Percentiles rank a stretch among this genome's conserved stretches.
Conservation (phyloP, 495 filamentous ascomycete genomes). For the Trichoderma erinaceum region DNA sequence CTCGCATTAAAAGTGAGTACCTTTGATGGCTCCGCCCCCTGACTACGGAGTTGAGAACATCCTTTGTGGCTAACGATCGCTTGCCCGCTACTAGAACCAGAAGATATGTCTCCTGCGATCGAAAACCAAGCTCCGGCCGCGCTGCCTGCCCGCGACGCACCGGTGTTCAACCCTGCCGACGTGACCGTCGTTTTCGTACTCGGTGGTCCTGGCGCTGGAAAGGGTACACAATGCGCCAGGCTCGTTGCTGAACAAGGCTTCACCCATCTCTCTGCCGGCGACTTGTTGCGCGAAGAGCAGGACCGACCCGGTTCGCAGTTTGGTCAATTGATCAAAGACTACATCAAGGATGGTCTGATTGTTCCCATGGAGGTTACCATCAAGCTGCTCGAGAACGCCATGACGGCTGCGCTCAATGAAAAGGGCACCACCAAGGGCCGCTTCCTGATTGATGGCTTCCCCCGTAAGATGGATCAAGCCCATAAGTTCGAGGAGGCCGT, state of each 20-base stretch:
- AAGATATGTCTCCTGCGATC: conserved; percentile 31
- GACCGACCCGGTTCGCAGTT: conserved; percentile 76
- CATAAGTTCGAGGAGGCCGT: conserved; percentile 86
- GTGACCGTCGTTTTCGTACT: conserved; percentile 88
- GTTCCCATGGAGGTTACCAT: conserved; percentile 99
- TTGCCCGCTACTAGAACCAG: conserved; percentile 6
- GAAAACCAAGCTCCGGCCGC: conserved; percentile 20
- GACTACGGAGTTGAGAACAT: not conserved
- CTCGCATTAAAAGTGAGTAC: conserved; percentile 28
- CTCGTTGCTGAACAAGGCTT: conserved; percentile 89
- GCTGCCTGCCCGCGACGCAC: conserved; percentile 47
- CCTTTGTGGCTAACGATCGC: not conserved
- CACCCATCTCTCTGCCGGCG: conserved; percentile 86
- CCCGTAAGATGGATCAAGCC: conserved; percentile 94
- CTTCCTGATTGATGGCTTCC: conserved; percentile 94
- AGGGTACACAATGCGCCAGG: conserved; percentile 82
- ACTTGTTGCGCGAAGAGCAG: conserved; percentile 91
- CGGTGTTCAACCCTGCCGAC: conserved; percentile 71
- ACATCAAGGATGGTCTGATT: conserved; percentile 89
- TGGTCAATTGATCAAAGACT: conserved; percentile 79
- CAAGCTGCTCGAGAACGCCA: conserved; percentile 83
- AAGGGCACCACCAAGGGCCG: conserved; percentile 39
- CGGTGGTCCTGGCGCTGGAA: conserved; percentile 71
- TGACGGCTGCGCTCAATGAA: conserved; percentile 55
- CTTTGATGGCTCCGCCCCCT: too few relatives aligned